These are phyloP conservation scores for Gossypium schwendimanii DNA, from an alignment of 441 rosid species.

Conservation along the genomic window DNA sequence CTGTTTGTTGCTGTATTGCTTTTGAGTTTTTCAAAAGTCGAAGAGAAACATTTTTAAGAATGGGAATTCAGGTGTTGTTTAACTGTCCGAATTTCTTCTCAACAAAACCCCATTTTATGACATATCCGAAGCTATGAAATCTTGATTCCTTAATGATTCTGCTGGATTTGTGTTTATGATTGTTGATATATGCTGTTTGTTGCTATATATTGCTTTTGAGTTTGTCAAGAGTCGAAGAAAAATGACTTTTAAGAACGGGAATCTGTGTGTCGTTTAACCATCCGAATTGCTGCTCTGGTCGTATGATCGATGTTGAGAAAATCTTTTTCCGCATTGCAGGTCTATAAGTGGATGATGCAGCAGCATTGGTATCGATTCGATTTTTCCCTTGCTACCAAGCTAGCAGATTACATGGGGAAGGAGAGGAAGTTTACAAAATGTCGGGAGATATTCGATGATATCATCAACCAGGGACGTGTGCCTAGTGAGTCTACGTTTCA, in stretches of 20 bases:
- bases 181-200: background rate
- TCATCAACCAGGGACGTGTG: slow-evolving; percentile 74
- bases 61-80: background rate
- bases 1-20: background rate
- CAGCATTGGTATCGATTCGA: slow-evolving; percentile 78
- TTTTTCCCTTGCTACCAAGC: slow-evolving; percentile 77
- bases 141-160: background rate
- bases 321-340: slow-evolving; percentile 34
- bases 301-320: background rate
- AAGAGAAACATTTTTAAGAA: background rate
- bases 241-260: background rate
- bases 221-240: background rate
- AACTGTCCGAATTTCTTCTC: background rate
- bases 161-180: background rate
- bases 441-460: slow-evolving; percentile 68
- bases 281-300: background rate
- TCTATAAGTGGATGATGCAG: slow-evolving; percentile 88
- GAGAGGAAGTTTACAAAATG: slow-evolving; percentile 70
- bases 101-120: background rate
- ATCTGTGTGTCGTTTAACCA: background rate
- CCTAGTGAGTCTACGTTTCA: slow-evolving; percentile 89
- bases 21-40: background rate
- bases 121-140: background rate
- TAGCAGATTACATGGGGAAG: slow-evolving; percentile 83
- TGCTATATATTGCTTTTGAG: background rate